Base-by-base conservation (phyloP, 352 stramenopile species). In the Phytophthora syringae region DNA sequence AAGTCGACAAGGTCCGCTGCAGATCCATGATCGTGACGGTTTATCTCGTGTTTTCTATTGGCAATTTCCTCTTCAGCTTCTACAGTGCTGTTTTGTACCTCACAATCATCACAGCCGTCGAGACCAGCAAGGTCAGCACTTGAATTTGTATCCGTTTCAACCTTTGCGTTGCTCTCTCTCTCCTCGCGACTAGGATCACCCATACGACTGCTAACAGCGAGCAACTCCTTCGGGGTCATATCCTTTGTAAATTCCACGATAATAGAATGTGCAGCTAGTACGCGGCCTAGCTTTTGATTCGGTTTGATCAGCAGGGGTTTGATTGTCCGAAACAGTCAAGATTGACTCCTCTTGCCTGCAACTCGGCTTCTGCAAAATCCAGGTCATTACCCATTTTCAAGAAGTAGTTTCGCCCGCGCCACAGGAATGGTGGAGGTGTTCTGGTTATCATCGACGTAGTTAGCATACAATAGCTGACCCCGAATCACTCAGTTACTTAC, bases 361-460 rank as follows among this genome's bases (percentile, higher is more conserved):
- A 52, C 51, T 88, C 83, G 7, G 68, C 30, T 36, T 82, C 74
- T 9, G 80, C 83, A 65, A 92, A 94, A 60, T 91, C 81, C 37
- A 94, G 60, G 64, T 92, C 85, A 24, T 30, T 72, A 20, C 76
- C 44, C 83, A 92, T 91, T 48, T 92, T 92, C 7, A 87, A 22
- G 24, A 92, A 92, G 60, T 92, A 94, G 39, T 94, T 89, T 36
- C 72, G 73, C 0, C 82, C 83, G 4, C 83, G 79, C 85, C 83
- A 94, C 30, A 90, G 32, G 50, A 94, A 94, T 32, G 77, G 63
- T 22, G 85, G 83, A 13, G 85, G 83, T 44, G 74, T 84, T 36
- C 80, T 91, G 58, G 43, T 52, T 36, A 52, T 7, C 5, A 22
- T 22, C 1, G 5, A 45, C 18, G 16, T n/a, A 24, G 39, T 45